A percentile compares a stretch with the other conserved stretches of the same genome.
Evolutionary conservation across 1,284 basidiomycete species (phyloP).

Genomic region (Somion occarium): DNA sequence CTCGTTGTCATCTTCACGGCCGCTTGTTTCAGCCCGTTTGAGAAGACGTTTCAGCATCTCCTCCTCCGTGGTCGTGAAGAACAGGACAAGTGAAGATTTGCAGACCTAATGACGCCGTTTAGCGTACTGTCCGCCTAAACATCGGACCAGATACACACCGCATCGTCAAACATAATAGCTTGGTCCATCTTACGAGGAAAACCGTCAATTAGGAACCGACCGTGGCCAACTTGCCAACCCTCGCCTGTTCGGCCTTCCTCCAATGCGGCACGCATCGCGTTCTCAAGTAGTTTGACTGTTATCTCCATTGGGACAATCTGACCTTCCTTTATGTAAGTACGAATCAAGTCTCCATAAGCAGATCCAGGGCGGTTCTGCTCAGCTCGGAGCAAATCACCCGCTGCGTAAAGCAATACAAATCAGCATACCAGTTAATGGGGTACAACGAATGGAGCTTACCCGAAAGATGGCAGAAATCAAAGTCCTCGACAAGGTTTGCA

Average conservation of each 20-base stretch:
- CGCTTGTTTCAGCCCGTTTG: constrained; percentile 90
- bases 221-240: constrained; percentile 72
- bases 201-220: constrained; percentile 94
- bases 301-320: constrained; percentile 97
- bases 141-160: constrained; percentile 43
- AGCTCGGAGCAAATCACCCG: constrained; percentile 93
- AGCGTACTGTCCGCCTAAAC: background rate
- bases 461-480: constrained; percentile 91
- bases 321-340: constrained; percentile 88
- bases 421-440: background rate
- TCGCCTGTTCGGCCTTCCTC: constrained; percentile 35
- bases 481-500: constrained; percentile 81
- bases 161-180: constrained; percentile 87
- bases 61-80: constrained; percentile 87
- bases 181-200: constrained; percentile 99
- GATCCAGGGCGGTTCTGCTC: constrained; percentile 91
- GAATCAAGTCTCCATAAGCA: constrained; percentile 84
- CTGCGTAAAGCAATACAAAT: constrained; percentile 34
- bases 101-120: constrained; percentile 56
- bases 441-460: constrained; percentile 42
- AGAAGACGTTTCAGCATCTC: constrained; percentile 86
- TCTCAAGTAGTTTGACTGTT: constrained; percentile 92
- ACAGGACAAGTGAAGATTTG: constrained; percentile 76
- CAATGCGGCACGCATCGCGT: constrained; percentile 80
- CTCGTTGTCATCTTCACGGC: constrained; percentile 92